phyloP scores from a whole-genome alignment of 208 protist genomes.

The Acanthamoeba lenticulata region DNA sequence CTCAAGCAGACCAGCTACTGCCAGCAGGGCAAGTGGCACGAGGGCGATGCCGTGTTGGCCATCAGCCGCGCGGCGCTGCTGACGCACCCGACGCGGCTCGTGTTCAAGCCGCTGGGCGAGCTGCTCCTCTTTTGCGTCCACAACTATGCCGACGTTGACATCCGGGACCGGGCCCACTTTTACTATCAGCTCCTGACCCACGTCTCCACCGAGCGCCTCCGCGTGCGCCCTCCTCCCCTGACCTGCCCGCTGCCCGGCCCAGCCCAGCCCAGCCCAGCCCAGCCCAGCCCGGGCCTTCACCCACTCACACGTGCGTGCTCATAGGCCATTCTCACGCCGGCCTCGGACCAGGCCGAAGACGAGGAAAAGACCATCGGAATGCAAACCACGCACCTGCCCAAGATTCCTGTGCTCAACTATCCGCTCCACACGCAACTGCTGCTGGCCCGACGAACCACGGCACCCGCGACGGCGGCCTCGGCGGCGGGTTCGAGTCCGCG shows the following conservation, averaged over 20 bases:
- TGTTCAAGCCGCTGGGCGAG: constrained; percentile 64
- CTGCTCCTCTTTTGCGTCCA: constrained; percentile 45
- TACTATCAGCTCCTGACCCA: constrained; percentile 67
- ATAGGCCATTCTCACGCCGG: constrained; percentile 39
- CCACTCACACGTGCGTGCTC: not conserved
- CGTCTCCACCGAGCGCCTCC: constrained; percentile 1
- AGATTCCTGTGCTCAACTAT: constrained; percentile 8
- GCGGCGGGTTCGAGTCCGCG: not conserved
- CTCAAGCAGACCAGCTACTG: constrained; percentile 44
- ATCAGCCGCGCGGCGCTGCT: constrained; percentile 4
- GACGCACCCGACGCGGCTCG: not conserved
- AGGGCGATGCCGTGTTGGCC: not conserved
- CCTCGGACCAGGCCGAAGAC: constrained; percentile 8
- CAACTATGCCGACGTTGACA: constrained; percentile 50
- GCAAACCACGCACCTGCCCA: constrained; percentile 35
- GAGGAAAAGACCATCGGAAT: constrained; percentile 54
- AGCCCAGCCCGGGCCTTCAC: no score
- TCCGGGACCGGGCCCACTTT: constrained; percentile 40
- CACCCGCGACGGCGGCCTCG: not conserved
- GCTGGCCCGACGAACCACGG: not conserved
- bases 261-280: no score
- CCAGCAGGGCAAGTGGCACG: constrained; percentile 42
- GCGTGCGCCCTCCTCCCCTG: not conserved
- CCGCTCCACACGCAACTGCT: constrained; percentile 11
- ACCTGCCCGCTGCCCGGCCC: not conserved